Percentiles rank a stretch among this genome's conserved stretches.
phyloP scores from a whole-genome alignment of 495 filamentous ascomycete genomes.

The Hapsidospora chrysogenum region DNA sequence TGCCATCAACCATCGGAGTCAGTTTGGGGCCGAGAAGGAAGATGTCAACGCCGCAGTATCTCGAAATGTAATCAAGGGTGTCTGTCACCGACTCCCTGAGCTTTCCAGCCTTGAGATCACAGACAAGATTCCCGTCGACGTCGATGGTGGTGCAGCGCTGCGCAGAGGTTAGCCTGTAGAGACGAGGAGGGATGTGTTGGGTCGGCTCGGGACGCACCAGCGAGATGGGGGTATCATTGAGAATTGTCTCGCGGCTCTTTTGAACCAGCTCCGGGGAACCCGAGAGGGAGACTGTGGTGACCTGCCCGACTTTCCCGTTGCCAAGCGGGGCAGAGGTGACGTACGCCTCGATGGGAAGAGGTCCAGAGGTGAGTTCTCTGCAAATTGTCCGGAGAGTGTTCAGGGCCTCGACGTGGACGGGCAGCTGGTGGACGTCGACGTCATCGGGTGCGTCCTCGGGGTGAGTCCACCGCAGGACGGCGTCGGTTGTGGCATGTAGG shows the following conservation, averaged over 20 bases:
- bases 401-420: conserved; percentile 74
- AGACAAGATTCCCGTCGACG: conserved; percentile 75
- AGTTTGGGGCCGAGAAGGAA: conserved; percentile 80
- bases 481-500: conserved; percentile 68
- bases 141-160: conserved; percentile 87
- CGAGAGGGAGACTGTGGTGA: conserved; percentile 81
- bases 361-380: conserved; percentile 50
- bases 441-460: conserved; percentile 72
- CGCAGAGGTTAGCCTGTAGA: conserved; percentile 7
- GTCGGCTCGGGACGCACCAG: conserved; percentile 42
- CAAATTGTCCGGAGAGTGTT: conserved; percentile 61
- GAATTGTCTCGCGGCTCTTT: conserved; percentile 65
- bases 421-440: conserved; percentile 66
- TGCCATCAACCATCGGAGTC: conserved; percentile 43
- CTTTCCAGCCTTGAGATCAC: conserved; percentile 54
- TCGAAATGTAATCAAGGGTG: conserved; percentile 67
- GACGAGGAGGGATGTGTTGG: neutral
- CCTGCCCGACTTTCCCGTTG: conserved; percentile 49
- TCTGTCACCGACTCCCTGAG: conserved; percentile 49
- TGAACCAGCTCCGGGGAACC: conserved; percentile 70
- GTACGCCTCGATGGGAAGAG: conserved; percentile 59
- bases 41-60: conserved; percentile 84
- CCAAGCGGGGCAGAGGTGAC: conserved; percentile 75
- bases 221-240: conserved; percentile 75
- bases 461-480: conserved; percentile 79